Evolutionary conservation across 805 yeast species (phyloP), one percentile per base, ranked within the genome.

Genomic region (Saturnispora ahearnii): DNA sequence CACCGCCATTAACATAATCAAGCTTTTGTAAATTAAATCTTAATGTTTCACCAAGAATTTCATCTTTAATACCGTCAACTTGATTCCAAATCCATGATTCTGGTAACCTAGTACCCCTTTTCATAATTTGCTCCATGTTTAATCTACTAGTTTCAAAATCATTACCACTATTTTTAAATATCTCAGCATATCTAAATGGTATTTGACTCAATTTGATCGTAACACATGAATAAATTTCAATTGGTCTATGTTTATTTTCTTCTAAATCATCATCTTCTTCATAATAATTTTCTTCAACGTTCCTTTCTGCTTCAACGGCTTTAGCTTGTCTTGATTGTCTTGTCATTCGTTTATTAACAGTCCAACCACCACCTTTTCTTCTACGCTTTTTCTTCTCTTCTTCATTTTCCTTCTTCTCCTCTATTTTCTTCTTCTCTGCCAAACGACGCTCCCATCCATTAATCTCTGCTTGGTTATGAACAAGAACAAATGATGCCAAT

Each of bases 61-160:
- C 87, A 61, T 86, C 93, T 48, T 79, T 77, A 43, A 77, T 73
- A 0, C 88, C 90, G 63, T 85, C 93, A 10, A 91, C 72, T 57
- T 85, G 87, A 59, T 83, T 87, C 96, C 96, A 89, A 21, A 88
- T 68, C 61, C 84, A 77, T 57, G 79, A 78, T 32, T 77, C 77
- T 5, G 82, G 68, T 3, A 80, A 66, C 51, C 88, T 72, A 1
- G 72, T 70, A 1, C 96, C 96, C 18, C 65, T 68, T 13, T 70
- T 68, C 49, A 88, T 62, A 4, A 82, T 75, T 9, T 72, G 67
- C 37, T 73, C 71, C 96, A 91, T 88, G 18, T 73, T 66, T 15
- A 67, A 64, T 45, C 73, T 77, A 0, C 83, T 91, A 15, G 76
- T 71, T 2, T 76, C 78, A 13, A 71, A 58, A 2, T 79, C 76